A percentile compares a stretch with the other conserved stretches of the same genome.
phyloP scores from a whole-genome alignment of 1,284 basidiomycete genomes.

The Meira miltonrushii region DNA sequence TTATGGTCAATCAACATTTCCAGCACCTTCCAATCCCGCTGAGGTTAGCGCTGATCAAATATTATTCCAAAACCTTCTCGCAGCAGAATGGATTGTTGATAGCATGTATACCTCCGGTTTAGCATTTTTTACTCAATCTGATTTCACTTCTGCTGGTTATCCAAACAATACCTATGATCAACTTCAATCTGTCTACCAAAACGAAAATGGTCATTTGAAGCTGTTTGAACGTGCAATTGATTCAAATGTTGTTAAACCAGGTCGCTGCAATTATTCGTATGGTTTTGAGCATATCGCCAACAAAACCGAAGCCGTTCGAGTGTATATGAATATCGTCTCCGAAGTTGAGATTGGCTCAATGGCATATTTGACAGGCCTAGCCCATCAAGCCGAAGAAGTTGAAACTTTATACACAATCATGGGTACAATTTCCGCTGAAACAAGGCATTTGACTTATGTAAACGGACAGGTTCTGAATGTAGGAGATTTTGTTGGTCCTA shows the following conservation, averaged over 20 bases:
- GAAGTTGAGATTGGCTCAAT: conserved; percentile 2
- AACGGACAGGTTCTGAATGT: neutral
- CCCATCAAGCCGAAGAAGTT: neutral
- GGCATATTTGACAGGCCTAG: neutral
- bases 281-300: neutral
- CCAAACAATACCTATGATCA: neutral
- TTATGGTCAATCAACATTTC: neutral
- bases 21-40: neutral
- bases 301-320: neutral
- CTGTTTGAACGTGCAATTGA: neutral
- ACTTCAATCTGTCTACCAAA: neutral
- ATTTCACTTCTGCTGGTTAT: neutral
- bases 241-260: neutral
- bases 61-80: neutral
- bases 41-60: neutral
- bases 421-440: neutral
- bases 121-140: neutral
- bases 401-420: neutral
- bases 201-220: neutral
- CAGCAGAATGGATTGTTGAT: conserved; percentile 3
- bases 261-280: neutral
- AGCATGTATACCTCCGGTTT: neutral
- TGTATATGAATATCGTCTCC: neutral
- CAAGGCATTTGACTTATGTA: neutral
- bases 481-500: neutral